Conservation (phyloP, 2,329 filamentous ascomycete genomes). For the Verticillium dahliae region DNA sequence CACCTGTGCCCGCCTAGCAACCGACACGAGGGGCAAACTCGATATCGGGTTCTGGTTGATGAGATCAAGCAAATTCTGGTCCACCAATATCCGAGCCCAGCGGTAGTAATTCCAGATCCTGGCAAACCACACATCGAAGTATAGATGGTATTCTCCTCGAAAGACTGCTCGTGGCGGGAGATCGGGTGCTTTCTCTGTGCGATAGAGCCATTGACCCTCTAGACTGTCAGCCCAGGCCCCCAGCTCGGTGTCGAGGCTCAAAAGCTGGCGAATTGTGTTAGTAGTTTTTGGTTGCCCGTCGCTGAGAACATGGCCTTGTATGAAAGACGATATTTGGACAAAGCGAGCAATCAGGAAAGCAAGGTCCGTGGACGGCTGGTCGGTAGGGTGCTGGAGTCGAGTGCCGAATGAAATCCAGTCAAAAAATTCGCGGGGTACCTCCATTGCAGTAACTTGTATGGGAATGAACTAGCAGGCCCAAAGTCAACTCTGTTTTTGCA, state of each 20-base stretch:
- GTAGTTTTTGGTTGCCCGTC: conserved; percentile 29
- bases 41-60: conserved; percentile 30
- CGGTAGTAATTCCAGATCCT: conserved; percentile 55
- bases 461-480: conserved; percentile 33
- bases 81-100: conserved; percentile 48
- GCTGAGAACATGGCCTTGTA: conserved; percentile 23
- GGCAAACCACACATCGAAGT: conserved; percentile 45
- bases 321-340: conserved; percentile 28
- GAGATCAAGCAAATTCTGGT: conserved; percentile 40
- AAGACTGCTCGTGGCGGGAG: conserved; percentile 38
- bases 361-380: conserved; percentile 33
- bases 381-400: conserved; percentile 24
- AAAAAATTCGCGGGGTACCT: conserved; percentile 33
- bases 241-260: conserved; percentile 32
- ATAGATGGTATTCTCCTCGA: conserved; percentile 46
- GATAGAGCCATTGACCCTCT: conserved; percentile 28
- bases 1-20: conserved; percentile 20
- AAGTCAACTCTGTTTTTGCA: conserved; percentile 1
- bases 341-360: conserved; percentile 32
- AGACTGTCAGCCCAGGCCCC: conserved; percentile 29
- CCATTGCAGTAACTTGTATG: conserved; percentile 29
- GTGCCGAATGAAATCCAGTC: conserved; percentile 35
- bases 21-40: conserved; percentile 22
- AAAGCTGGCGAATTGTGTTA: conserved; percentile 28
- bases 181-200: conserved; percentile 21